A percentile compares a stretch with the other conserved stretches of the same genome.
These are phyloP conservation scores for Alternaria solani DNA, from an alignment of 2,329 filamentous ascomycete genomes.

Conservation along the genomic window DNA sequence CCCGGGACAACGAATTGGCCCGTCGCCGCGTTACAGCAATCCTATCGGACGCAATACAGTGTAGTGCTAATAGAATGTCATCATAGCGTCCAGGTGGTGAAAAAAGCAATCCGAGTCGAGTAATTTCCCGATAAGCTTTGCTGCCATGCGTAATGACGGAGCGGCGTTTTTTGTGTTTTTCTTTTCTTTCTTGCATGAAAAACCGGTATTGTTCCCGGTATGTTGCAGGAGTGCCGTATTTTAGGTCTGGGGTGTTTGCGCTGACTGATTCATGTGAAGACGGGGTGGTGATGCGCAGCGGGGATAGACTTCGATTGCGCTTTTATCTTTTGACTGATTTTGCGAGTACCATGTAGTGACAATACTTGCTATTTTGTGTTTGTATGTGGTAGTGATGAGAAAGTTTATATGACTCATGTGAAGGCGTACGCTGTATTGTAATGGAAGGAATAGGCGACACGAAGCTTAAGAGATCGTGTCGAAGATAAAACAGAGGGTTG, in stretches of 20 bases:
- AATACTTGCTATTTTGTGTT: neutral
- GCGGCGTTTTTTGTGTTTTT: neutral
- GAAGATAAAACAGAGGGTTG: neutral
- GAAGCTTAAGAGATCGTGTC: neutral
- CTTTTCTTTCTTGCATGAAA: neutral
- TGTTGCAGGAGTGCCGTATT: neutral
- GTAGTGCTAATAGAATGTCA: neutral
- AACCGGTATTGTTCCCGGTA: neutral
- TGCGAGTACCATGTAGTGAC: neutral
- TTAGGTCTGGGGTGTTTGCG: neutral
- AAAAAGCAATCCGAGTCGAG: neutral
- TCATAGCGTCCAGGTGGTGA: neutral
- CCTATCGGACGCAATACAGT: neutral
- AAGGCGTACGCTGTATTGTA: neutral
- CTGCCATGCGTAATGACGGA: neutral
- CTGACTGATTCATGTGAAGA: neutral
- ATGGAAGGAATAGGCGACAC: neutral
- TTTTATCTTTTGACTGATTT: neutral
- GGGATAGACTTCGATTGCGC: neutral
- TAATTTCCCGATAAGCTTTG: neutral
- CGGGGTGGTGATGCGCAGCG: neutral
- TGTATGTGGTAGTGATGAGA: neutral
- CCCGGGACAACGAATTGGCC: neutral
- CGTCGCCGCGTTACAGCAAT: neutral
- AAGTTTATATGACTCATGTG: neutral